A percentile compares a stretch with the other conserved stretches of the same genome.
Conservation (phyloP, 768 basidiomycete genomes). For the Suillus cothurnatus region DNA sequence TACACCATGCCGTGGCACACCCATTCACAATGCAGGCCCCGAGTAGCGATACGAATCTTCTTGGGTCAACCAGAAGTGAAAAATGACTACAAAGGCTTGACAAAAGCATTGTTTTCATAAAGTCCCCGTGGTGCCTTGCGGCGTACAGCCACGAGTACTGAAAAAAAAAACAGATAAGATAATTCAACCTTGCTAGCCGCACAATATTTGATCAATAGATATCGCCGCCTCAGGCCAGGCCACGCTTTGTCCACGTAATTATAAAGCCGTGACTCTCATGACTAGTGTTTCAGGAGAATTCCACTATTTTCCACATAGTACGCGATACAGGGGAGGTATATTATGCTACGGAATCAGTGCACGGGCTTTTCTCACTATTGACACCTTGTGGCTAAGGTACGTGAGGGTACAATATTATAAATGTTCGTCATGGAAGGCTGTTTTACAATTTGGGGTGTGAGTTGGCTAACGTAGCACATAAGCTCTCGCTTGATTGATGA, state of each 20-base stretch:
- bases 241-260: constrained; percentile 26
- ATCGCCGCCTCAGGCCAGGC: not conserved
- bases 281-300: constrained; percentile 1
- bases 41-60: constrained; percentile 7
- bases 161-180: constrained; percentile 1
- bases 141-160: not conserved
- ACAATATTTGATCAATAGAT: not conserved
- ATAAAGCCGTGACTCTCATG: constrained; percentile 1
- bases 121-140: not conserved
- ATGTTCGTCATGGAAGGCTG: not conserved
- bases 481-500: constrained; percentile 6
- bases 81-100: constrained; percentile 1
- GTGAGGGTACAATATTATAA: constrained; percentile 1
- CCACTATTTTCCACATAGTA: not conserved
- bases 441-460: constrained; percentile 8
- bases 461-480: constrained; percentile 2
- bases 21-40: not conserved
- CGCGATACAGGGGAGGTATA: constrained; percentile 2
- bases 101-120: not conserved
- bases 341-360: constrained; percentile 2
- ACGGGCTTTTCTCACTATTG: constrained; percentile 6
- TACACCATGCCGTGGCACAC: not conserved
- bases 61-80: not conserved
- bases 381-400: constrained; percentile 5
- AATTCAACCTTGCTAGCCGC: not conserved